These are phyloP conservation scores for Kandelia obovata DNA, from an alignment of 345 rosid genomes.

Conservation along the genomic window DNA sequence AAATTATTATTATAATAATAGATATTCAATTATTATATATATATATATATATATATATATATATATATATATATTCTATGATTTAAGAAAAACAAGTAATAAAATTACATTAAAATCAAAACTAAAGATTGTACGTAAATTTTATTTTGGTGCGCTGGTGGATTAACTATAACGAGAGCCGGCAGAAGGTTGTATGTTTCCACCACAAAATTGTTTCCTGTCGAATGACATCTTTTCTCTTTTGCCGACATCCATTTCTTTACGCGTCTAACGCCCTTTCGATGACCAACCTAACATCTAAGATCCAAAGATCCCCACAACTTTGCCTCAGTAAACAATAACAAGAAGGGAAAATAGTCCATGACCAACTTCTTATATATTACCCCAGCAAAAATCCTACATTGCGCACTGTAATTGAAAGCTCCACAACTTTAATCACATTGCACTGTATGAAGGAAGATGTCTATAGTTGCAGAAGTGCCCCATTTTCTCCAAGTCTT, in stretches of 20 bases:
- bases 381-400: not conserved
- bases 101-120: no score
- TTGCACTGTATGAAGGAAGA: slow-evolving; percentile 1
- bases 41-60: no score
- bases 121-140: no score
- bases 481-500: slow-evolving; percentile 53
- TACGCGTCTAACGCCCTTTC: not conserved
- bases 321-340: not conserved
- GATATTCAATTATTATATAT: no score
- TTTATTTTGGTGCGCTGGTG: no score
- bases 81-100: no score
- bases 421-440: no score
- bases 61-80: no score
- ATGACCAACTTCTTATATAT: not conserved
- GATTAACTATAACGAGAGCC: not conserved
- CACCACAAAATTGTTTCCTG: not conserved
- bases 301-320: not conserved
- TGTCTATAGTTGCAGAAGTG: slow-evolving; percentile 47
- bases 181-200: slow-evolving; percentile 23
- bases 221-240: no score
- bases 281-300: slow-evolving; percentile 16
- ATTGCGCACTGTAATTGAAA: not conserved
- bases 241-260: not conserved
- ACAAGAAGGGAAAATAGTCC: not conserved
- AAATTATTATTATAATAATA: no score